Base-by-base conservation (phyloP, 2,329 filamentous ascomycete genomes). In the Cercospora sp. region DNA sequence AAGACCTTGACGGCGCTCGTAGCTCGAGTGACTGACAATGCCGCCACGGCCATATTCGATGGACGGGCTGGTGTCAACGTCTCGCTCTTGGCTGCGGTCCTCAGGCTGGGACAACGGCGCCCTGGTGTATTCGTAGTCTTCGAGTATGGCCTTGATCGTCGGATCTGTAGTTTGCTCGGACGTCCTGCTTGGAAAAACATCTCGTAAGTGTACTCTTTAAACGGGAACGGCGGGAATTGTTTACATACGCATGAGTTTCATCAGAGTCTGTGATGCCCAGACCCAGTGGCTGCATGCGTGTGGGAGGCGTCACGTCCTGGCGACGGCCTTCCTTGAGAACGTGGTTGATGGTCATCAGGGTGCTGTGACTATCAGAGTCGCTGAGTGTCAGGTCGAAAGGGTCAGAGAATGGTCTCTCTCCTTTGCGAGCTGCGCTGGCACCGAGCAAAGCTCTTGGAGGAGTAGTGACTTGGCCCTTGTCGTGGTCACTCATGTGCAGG, bases 151-250 rank as follows among this genome's bases (percentile, higher is more conserved):
- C 28, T 63, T 66, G 58, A 77, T 68, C 5, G 75, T 75, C 20
- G 72, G 70, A 55, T 75, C 73, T 48, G 68, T 69, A 42, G 73
- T 70, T 20, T 59, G 61, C 33, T 68, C 69, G 51, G 60, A 68
- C 31, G 63, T 65, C 69, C 75, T 77, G 73, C 72, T 68, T 65
- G 65, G 71, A 69, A 66, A 76, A 76, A 71, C 68, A 73, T 69
- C 73, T 78, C 71, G 76, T 78, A 77, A 78, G 74, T 78, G 75
- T 68, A 68, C 71, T 77, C 74, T 76, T 69, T 40, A 75, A 63
- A 70, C 73, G 75, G 74, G 71, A 71, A 60, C 65, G 69, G 57
- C 60, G 71, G 64, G 71, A 70, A 61, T 64, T 59, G 65, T 67
- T 61, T 69, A 78, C 76, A 76, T 78, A 78, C 75, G 75, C 71